Evolutionary conservation across 305 asterid genomes (phyloP).

Genomic region (Solanum hybrid): DNA sequence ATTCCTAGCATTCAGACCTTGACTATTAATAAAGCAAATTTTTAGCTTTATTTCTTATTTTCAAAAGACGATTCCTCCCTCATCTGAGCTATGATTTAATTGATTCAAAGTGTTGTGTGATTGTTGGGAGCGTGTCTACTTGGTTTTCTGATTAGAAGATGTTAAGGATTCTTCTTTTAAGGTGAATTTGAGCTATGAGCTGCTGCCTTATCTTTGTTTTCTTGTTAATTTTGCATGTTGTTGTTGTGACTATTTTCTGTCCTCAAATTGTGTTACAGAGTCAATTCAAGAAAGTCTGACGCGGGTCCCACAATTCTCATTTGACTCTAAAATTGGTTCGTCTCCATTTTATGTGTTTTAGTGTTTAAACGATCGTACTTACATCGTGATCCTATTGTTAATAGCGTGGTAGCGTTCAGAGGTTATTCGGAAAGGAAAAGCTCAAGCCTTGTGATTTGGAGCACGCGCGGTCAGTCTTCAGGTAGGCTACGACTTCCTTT

Average conservation of each 20-base stretch:
- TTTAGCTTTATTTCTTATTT: background rate
- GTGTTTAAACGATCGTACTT: background rate
- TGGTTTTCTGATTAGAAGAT: background rate
- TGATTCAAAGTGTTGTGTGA: background rate
- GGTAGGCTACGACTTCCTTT: background rate
- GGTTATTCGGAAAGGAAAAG: background rate
- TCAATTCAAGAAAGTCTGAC: no score
- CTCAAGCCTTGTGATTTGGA: background rate
- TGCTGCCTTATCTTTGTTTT: background rate
- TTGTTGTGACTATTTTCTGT: no score
- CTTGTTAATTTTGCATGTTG: background rate
- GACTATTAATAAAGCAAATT: no score
- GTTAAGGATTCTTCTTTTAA: background rate
- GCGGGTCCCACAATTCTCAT: background rate
- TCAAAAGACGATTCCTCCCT: background rate
- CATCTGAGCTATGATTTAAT: background rate
- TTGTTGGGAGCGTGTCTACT: background rate
- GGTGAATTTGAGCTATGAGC: background rate
- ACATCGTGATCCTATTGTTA: background rate
- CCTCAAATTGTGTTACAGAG: no score
- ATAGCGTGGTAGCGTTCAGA: background rate
- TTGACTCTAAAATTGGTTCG: background rate
- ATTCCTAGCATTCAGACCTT: background rate
- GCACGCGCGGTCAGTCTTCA: background rate
- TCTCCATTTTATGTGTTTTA: background rate